These are phyloP conservation scores for Serendipita vermifera DNA, from an alignment of 768 basidiomycete genomes.

Conservation along the genomic window DNA sequence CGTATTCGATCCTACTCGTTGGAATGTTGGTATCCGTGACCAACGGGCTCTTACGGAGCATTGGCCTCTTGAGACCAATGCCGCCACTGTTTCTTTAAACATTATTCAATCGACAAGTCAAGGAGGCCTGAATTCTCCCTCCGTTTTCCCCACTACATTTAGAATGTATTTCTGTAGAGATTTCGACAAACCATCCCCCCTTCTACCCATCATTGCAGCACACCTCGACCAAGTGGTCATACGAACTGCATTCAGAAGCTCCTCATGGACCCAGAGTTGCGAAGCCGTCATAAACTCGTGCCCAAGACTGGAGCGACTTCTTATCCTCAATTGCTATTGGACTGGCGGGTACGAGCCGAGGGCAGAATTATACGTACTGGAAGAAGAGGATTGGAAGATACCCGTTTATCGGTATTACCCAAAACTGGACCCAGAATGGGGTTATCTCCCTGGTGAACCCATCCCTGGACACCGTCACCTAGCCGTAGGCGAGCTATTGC, in stretches of 20 bases:
- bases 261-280: not conserved
- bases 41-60: not conserved
- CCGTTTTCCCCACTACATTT: not conserved
- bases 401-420: too few relatives aligned
- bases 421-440: too few relatives aligned
- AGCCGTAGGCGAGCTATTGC: not conserved
- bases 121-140: not conserved
- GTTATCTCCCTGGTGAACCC: too few relatives aligned
- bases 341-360: too few relatives aligned
- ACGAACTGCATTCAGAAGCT: not conserved
- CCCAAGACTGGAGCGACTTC: not conserved
- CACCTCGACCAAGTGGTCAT: not conserved
- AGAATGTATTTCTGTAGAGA: not conserved
- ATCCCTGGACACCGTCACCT: too few relatives aligned
- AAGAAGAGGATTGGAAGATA: too few relatives aligned
- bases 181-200: not conserved
- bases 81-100: too few relatives aligned
- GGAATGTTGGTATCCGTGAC: too few relatives aligned
- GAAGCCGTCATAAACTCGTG: not conserved
- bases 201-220: not conserved
- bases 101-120: not conserved
- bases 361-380: too few relatives aligned
- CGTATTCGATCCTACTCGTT: too few relatives aligned
- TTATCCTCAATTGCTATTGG: not conserved
- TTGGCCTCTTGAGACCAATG: slow-evolving; percentile 1